Percentiles rank a stretch among this genome's conserved stretches.
phyloP scores from a whole-genome alignment of 768 basidiomycete genomes.

The Rhizopogon vesiculosus region DNA sequence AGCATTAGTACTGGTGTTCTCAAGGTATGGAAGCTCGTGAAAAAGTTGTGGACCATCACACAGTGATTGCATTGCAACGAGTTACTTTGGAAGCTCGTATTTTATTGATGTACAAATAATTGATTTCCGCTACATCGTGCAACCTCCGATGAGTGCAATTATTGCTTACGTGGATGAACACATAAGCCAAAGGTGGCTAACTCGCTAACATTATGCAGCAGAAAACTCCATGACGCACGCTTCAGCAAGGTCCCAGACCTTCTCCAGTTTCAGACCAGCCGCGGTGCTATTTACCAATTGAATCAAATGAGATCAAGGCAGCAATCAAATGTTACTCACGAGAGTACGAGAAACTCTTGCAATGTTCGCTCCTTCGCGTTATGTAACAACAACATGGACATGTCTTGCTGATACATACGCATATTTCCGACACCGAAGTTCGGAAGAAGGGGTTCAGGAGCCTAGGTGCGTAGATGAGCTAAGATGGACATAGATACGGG shows the following conservation, averaged over 20 bases:
- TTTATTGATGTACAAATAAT: conserved; percentile 1
- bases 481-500: neutral
- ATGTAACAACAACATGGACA: conserved; percentile 24
- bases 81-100: neutral
- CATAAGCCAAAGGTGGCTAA: neutral
- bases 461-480: conserved; percentile 11
- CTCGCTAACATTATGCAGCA: conserved; percentile 9
- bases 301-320: conserved; percentile 2
- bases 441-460: conserved; percentile 27
- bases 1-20: conserved; percentile 73
- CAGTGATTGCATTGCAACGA: neutral
- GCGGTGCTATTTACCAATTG: conserved; percentile 8
- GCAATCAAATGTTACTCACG: conserved; percentile 13
- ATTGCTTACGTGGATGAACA: conserved; percentile 14
- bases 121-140: neutral
- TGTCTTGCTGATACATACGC: conserved; percentile 24
- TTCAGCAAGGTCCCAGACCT: conserved; percentile 26
- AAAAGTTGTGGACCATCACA: conserved; percentile 36
- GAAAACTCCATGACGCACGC: conserved; percentile 20
- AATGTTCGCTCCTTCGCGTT: conserved; percentile 31
- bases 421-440: conserved; percentile 29
- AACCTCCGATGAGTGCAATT: neutral
- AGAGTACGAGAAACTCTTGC: conserved; percentile 20
- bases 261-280: conserved; percentile 25
- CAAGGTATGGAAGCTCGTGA: conserved; percentile 67